Base-by-base conservation (phyloP, 2,329 filamentous ascomycete species). In the Hypoxylon sp. region DNA sequence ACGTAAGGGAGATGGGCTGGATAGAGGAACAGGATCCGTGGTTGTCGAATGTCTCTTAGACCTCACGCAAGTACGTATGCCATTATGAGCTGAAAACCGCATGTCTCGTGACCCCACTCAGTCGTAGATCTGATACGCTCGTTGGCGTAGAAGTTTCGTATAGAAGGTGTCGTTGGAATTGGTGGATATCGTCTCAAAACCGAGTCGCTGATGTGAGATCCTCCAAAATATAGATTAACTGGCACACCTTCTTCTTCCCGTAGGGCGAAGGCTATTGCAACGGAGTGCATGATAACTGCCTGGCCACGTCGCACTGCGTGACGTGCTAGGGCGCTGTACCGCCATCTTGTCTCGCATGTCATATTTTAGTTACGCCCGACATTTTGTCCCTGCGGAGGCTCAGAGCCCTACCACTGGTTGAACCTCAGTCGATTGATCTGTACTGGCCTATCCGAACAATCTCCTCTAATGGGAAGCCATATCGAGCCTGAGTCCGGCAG, bases 151-250 rank as follows among this genome's bases (percentile, higher is more conserved):
- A 46, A 42, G 39, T 51, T 56, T 70, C 48, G 57, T 65, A 51
- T 60, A 46, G 15, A 62, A 24, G 31, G 24, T 46, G 21, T 53
- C 24, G 46, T 61, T 62, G 19, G 37, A 46, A 8, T 44, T 42
- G 50, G 47, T 63, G 62, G 27, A 42, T 61, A 44, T 44, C 42
- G 7, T 50, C 35, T 39, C 50, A 47, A 27, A 46, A 65, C 32
- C 35, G 44, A 27, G 39, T 31, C 27, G 65, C 68, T 68, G 68
- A 70, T 66, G 68, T 70, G 65, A 70, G 65, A 70, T 46, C 17
- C n/a, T 19, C 31, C 24, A 29, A 32, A 48, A 44, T 17, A 60
- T 62, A 63, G 42, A 70, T 68, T 64, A 61, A 64, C 50, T 68
- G 46, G 17, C 62, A 66, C 58, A 63, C 46, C 29, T 17, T 29